These are phyloP conservation scores for Neonectria sp. DNA, from an alignment of 2,329 filamentous ascomycete genomes.

Conservation along the genomic window DNA sequence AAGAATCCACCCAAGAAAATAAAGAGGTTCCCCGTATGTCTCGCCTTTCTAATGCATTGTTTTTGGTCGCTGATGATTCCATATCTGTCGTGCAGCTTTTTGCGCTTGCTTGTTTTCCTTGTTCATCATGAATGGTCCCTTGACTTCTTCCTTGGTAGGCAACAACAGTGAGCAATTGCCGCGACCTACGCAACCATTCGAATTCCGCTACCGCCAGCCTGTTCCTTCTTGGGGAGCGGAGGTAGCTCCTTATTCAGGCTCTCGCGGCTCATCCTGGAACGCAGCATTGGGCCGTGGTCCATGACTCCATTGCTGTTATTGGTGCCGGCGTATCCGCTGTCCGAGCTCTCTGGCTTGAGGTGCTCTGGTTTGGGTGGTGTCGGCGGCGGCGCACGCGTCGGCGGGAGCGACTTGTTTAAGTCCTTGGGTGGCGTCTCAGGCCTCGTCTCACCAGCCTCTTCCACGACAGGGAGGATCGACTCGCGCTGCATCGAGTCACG, in stretches of 20 bases:
- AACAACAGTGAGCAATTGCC: conserved; percentile 38
- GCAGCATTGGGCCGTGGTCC: conserved; percentile 48
- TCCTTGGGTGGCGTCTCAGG: conserved; percentile 61
- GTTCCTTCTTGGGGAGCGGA: conserved; percentile 63
- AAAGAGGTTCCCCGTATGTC: conserved; percentile 41
- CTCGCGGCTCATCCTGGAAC: conserved; percentile 64
- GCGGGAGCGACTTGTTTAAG: conserved; percentile 53
- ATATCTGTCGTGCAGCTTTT: conserved; percentile 44
- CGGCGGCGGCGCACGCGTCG: conserved; percentile 59
- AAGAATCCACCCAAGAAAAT: conserved; percentile 34
- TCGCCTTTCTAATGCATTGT: conserved; percentile 51
- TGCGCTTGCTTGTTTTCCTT: conserved; percentile 41
- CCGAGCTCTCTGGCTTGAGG: conserved; percentile 62
- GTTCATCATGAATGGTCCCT: conserved; percentile 43
- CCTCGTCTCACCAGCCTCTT: conserved; percentile 80
- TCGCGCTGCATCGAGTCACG: conserved; percentile 71
- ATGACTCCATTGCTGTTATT: conserved; percentile 51
- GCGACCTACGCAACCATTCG: conserved; percentile 53
- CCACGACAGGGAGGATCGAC: conserved; percentile 82
- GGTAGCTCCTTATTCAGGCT: conserved; percentile 74
- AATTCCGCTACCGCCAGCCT: conserved; percentile 46
- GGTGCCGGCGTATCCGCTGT: conserved; percentile 62
- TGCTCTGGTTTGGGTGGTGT: conserved; percentile 52
- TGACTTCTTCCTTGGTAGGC: conserved; percentile 36
- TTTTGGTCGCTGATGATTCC: conserved; percentile 44